phyloP scores from a whole-genome alignment of 1,284 basidiomycete species.

The Caloboletus firmus region DNA sequence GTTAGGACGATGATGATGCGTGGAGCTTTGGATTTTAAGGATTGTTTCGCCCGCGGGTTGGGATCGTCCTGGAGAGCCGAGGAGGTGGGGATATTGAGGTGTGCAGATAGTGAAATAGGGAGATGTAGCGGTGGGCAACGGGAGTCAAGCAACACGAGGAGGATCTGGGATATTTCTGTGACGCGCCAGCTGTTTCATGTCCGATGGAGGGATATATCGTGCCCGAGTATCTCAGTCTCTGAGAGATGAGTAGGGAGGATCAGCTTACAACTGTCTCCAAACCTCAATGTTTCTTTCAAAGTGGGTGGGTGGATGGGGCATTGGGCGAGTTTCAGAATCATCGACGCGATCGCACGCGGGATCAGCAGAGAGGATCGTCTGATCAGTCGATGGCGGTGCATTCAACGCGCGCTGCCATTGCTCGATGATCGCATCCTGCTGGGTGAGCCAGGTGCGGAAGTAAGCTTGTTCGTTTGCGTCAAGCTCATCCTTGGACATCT shows the following conservation, averaged over 20 bases:
- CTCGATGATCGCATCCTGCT: constrained; percentile 57
- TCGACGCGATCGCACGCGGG: constrained; percentile 3
- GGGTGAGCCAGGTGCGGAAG: constrained; percentile 73
- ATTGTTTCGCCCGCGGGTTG: constrained; percentile 13
- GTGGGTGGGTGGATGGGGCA: constrained; percentile 69
- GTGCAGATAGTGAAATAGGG: constrained; percentile 55
- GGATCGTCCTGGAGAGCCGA: background rate
- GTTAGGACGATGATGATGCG: constrained; percentile 76
- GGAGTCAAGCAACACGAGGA: constrained; percentile 84
- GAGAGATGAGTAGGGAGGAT: constrained; percentile 2
- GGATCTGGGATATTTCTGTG: constrained; percentile 80
- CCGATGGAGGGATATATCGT: background rate
- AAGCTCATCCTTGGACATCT: constrained; percentile 84
- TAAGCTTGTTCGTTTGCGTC: constrained; percentile 81
- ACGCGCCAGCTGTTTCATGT: constrained; percentile 72
- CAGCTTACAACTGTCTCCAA: constrained; percentile 82
- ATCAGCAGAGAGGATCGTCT: constrained; percentile 2
- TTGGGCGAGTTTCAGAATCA: constrained; percentile 30
- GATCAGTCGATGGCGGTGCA: constrained; percentile 3
- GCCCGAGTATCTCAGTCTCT: constrained; percentile 6
- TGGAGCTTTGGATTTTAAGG: constrained; percentile 42
- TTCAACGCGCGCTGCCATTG: constrained; percentile 48
- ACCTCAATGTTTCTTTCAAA: constrained; percentile 91
- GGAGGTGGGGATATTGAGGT: constrained; percentile 37
- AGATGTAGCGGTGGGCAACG: constrained; percentile 77